Percentiles rank a stretch among this genome's conserved stretches.
phyloP scores from a whole-genome alignment of 1,139 yeast species.

The Yamadazyma conglobata region DNA sequence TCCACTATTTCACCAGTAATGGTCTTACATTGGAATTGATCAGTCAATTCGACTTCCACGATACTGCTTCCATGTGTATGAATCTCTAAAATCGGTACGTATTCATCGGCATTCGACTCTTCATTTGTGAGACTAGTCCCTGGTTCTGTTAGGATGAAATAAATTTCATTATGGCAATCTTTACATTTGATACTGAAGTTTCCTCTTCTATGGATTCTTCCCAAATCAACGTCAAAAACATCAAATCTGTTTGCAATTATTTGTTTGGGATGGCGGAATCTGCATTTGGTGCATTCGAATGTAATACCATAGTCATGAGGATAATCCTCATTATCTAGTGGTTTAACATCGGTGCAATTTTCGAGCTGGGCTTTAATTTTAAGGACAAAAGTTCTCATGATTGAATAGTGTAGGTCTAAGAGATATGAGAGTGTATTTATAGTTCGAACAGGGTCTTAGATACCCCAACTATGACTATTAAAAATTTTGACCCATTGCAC shows the following conservation, averaged over 20 bases:
- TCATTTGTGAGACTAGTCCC: conserved; percentile 20
- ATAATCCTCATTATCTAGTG: conserved; percentile 53
- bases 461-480: no score
- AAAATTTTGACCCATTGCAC: no score
- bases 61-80: conserved; percentile 82
- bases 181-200: conserved; percentile 74
- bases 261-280: conserved; percentile 69
- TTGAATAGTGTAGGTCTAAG: no score
- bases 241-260: conserved; percentile 62
- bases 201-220: conserved; percentile 67
- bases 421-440: no score
- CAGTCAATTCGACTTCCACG: conserved; percentile 60
- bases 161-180: conserved; percentile 37
- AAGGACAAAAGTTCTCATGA: conserved; percentile 21
- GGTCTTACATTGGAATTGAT: conserved; percentile 55
- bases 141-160: conserved; percentile 16
- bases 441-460: no score
- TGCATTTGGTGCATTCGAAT: conserved; percentile 73
- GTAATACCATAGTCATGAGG: conserved; percentile 74
- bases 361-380: conserved; percentile 57
- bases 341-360: conserved; percentile 58
- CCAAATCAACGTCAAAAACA: conserved; percentile 49
- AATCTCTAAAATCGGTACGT: conserved; percentile 48
- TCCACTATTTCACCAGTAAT: conserved; percentile 48
- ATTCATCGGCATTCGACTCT: conserved; percentile 18